phyloP scores from a whole-genome alignment of 2,329 filamentous ascomycete species.

The Penicillium corylophilum region DNA sequence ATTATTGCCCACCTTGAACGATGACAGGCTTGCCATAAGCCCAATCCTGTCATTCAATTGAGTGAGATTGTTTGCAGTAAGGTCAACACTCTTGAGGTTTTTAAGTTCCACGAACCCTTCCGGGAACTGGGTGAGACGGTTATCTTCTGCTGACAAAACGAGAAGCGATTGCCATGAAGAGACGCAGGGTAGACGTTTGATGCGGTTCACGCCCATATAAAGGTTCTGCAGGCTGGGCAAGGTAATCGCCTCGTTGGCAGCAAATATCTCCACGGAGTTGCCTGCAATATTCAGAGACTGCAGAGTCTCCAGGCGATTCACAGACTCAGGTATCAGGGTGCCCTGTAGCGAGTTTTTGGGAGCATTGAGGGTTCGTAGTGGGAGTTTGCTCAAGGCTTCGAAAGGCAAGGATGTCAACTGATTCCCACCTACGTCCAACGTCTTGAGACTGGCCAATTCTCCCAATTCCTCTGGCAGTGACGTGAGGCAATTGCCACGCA shows the following conservation, averaged over 20 bases:
- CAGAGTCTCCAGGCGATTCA: slow-evolving; percentile 61
- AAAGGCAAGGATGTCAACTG: slow-evolving; percentile 70
- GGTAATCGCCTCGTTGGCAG: slow-evolving; percentile 51
- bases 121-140: slow-evolving; percentile 74
- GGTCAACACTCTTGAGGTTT: slow-evolving; percentile 73
- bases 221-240: slow-evolving; percentile 73
- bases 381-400: slow-evolving; percentile 63
- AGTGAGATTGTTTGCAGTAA: slow-evolving; percentile 80
- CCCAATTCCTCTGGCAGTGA: slow-evolving; percentile 66
- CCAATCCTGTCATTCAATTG: slow-evolving; percentile 73
- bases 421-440: slow-evolving; percentile 80
- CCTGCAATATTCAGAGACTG: slow-evolving; percentile 75
- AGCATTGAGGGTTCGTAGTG: slow-evolving; percentile 70
- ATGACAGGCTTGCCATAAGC: slow-evolving; percentile 72
- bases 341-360: slow-evolving; percentile 77
- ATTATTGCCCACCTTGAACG: slow-evolving; percentile 81
- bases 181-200: slow-evolving; percentile 71
- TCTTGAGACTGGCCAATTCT: slow-evolving; percentile 67
- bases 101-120: slow-evolving; percentile 68
- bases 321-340: slow-evolving; percentile 64
- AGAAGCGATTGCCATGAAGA: slow-evolving; percentile 70
- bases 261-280: slow-evolving; percentile 65
- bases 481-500: slow-evolving; percentile 77
- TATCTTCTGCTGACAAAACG: slow-evolving; percentile 76
- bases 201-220: slow-evolving; percentile 75